Percentiles rank a stretch among this genome's conserved stretches.
These are phyloP conservation scores for Casaregolazyma suthepensis DNA, from an alignment of 1,139 yeast species.

Conservation along the genomic window DNA sequence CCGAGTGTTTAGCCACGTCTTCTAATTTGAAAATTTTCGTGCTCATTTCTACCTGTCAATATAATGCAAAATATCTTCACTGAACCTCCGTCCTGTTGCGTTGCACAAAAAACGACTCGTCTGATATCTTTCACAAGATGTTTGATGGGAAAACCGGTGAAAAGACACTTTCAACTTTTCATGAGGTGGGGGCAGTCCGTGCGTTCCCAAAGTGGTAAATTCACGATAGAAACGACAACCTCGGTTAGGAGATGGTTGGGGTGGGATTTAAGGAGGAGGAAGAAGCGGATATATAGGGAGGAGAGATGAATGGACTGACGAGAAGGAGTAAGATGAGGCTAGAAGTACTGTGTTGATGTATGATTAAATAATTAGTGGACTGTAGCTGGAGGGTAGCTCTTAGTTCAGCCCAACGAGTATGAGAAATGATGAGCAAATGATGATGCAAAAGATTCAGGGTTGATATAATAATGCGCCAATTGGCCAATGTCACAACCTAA, in stretches of 20 bases:
- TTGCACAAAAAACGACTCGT: not conserved
- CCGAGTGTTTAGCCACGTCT: slow-evolving; percentile 73
- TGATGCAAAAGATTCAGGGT: not conserved
- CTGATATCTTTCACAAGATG: not conserved
- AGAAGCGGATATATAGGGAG: not conserved
- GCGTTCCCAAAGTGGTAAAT: not conserved
- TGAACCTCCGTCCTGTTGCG: not conserved
- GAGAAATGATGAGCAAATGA: too few species aligned
- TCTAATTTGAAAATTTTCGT: slow-evolving; percentile 48
- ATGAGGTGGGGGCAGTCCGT: not conserved
- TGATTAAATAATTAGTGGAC: not conserved
- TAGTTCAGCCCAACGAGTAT: too few species aligned
- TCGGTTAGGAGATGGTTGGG: not conserved
- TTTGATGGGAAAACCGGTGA: not conserved
- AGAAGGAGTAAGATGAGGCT: not conserved
- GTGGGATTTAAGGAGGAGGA: not conserved
- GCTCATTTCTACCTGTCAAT: slow-evolving; percentile 4
- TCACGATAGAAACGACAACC: not conserved
- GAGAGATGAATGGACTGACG: not conserved
- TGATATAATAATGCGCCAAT: not conserved
- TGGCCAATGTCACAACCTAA: not conserved
- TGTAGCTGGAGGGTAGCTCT: too few species aligned
- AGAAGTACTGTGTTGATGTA: not conserved
- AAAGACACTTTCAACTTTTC: not conserved
- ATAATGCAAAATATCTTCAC: not conserved